Base-by-base conservation (phyloP, 2,329 filamentous ascomycete genomes). In the Sclerotinia subarctica region DNA sequence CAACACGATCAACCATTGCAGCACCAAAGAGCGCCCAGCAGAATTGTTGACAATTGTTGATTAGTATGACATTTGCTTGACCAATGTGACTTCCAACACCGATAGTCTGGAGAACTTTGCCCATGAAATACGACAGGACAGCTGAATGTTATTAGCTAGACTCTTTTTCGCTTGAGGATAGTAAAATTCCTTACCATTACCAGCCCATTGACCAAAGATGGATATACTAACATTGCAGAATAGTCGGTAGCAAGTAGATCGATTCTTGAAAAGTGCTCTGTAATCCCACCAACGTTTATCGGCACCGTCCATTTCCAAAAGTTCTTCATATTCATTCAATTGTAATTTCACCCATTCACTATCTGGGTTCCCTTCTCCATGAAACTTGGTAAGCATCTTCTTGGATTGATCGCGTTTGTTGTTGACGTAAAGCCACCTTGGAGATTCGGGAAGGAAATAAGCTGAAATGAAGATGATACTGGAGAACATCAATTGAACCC, bases 371-470 rank as follows among this genome's bases (percentile, higher is more conserved):
- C 83, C 84, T 54, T 86, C 81, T 66, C 84, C 84, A 71, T 86
- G 84, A 68, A 83, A 88, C 68, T 81, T 84, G 10, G 81, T 82
- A 54, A 90, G 80, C 19, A 84, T 82, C 2, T 80, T 78, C 21
- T 83, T 78, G 0, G 86, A 84, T 65, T 86, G 79, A 7, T 86
- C 82, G 17, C 81, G 78, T 52, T 83, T 82, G 70, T 83, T 81
- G 67, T 86, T 82, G 67, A 83, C 82, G 67, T 87, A 85, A 29
- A 88, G 79, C 86, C 86, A 89, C 68, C 87, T 78, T 2, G 88
- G 88, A 3, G 84, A 87, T 73, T 90, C 87, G 0, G 88, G 87
- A 0, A 89, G 78, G 71, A 87, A 81, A 67, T 82, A 86, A 5
- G 83, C 79, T 29, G 80, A 79, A 17, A 82, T 32, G 11, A 82